These are phyloP conservation scores for Colletotrichum sp. DNA, from an alignment of 2,329 filamentous ascomycete genomes.

Conservation along the genomic window DNA sequence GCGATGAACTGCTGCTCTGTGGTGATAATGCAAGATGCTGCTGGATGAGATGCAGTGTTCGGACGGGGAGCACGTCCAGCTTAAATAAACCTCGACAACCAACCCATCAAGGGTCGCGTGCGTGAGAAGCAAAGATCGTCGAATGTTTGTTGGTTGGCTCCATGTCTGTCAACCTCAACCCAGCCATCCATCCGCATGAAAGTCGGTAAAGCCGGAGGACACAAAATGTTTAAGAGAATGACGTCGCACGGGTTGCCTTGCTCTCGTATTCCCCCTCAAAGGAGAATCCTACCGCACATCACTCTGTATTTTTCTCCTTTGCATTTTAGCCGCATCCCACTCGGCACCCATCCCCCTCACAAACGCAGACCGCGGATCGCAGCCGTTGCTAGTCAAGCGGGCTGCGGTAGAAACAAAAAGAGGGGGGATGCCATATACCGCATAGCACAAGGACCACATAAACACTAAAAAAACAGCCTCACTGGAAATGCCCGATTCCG, in stretches of 20 bases:
- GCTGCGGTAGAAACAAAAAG: constrained; percentile 3
- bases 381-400: neutral
- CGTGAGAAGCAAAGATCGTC: neutral
- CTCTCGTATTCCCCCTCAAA: constrained; percentile 9
- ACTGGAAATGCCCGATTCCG: constrained; percentile 6
- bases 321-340: neutral
- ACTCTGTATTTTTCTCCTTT: neutral
- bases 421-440: neutral
- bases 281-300: neutral
- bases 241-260: constrained; percentile 13
- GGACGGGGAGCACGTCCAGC: neutral
- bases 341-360: neutral
- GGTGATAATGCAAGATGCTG: neutral
- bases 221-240: neutral
- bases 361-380: neutral
- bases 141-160: neutral
- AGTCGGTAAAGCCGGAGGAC: constrained; percentile 8
- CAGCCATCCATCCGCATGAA: neutral
- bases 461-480: neutral
- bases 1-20: neutral
- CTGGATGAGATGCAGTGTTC: neutral
- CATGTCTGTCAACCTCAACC: neutral
- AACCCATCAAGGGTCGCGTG: neutral
- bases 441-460: neutral
- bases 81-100: neutral